Conservation (phyloP, 2,329 filamentous ascomycete genomes). For the Ophiostoma populinum region DNA sequence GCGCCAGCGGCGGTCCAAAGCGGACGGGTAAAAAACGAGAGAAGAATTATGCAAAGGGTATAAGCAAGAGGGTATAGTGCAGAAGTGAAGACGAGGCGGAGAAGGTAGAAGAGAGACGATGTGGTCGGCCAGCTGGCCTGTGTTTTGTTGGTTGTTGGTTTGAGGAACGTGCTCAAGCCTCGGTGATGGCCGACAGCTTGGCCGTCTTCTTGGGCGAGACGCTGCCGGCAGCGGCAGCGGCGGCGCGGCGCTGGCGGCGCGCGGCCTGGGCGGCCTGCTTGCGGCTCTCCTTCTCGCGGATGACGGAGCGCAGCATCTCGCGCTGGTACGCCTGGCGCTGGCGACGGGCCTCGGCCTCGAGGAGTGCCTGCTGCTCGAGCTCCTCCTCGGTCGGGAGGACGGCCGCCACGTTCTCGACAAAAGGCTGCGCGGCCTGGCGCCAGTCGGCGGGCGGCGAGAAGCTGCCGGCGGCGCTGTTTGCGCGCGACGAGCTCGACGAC, state of each 20-base stretch:
- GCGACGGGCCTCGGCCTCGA: too few species aligned
- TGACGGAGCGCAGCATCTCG: constrained; percentile 32
- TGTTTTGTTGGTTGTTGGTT: not conserved
- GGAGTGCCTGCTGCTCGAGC: constrained; percentile 31
- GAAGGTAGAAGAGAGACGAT: not conserved
- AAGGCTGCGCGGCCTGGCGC: constrained; percentile 9
- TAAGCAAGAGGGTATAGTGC: constrained; percentile 1
- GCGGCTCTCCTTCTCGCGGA: constrained; percentile 37
- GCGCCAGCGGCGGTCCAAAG: too few species aligned
- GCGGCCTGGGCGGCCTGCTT: too few species aligned
- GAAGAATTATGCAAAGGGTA: not conserved
- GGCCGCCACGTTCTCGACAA: constrained; percentile 11
- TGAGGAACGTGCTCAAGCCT: constrained; percentile 15
- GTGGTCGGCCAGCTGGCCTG: not conserved
- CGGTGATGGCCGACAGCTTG: constrained; percentile 37
- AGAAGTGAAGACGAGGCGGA: not conserved
- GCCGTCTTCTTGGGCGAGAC: constrained; percentile 29
- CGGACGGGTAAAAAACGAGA: not conserved
- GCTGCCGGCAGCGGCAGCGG: not conserved
- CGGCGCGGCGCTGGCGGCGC: constrained; percentile 18
- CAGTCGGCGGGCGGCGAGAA: constrained; percentile 18
- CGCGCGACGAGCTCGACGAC: constrained; percentile 18
- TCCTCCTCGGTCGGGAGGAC: constrained; percentile 27
- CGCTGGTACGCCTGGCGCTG: constrained; percentile 34
- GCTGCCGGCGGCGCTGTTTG: constrained; percentile 28